Evolutionary conservation across 2,329 filamentous ascomycete species (phyloP).

Genomic region (Lizonia empirigonia): DNA sequence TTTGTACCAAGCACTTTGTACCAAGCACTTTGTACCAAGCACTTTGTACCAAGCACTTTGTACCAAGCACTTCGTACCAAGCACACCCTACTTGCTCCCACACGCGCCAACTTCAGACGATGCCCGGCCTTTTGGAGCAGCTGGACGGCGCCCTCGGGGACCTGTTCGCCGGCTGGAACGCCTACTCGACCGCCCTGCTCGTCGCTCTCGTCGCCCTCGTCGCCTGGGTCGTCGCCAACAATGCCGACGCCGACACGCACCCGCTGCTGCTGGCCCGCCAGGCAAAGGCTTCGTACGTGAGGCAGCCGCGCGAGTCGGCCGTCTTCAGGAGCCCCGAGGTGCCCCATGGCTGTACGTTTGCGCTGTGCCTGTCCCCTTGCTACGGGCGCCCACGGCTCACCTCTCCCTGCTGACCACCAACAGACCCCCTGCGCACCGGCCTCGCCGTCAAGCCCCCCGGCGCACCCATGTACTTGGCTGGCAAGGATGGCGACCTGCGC

Average conservation of each 20-base stretch:
- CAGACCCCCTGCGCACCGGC: slow-evolving; percentile 47
- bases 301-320: slow-evolving; percentile 83
- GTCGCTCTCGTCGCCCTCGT: slow-evolving; percentile 70
- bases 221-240: slow-evolving; percentile 71
- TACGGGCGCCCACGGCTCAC: slow-evolving; percentile 22
- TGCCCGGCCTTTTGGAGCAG: slow-evolving; percentile 62
- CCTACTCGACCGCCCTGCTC: slow-evolving; percentile 74
- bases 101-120: too few relatives aligned
- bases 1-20: too few relatives aligned
- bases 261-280: slow-evolving; percentile 89
- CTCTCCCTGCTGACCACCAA: too few relatives aligned
- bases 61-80: too few relatives aligned
- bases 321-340: slow-evolving; percentile 83
- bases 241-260: slow-evolving; percentile 85
- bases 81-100: too few relatives aligned
- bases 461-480: slow-evolving; percentile 79
- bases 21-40: too few relatives aligned
- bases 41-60: too few relatives aligned
- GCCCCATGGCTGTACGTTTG: slow-evolving; percentile 69
- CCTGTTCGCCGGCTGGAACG: slow-evolving; percentile 80
- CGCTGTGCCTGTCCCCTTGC: too few relatives aligned
- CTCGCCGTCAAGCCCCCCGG: slow-evolving; percentile 78
- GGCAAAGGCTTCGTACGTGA: slow-evolving; percentile 75
- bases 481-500: slow-evolving; percentile 85
- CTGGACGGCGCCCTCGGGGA: slow-evolving; percentile 74